phyloP scores from a whole-genome alignment of 164 flowering plant species.

The Dillenia turbinata region DNA sequence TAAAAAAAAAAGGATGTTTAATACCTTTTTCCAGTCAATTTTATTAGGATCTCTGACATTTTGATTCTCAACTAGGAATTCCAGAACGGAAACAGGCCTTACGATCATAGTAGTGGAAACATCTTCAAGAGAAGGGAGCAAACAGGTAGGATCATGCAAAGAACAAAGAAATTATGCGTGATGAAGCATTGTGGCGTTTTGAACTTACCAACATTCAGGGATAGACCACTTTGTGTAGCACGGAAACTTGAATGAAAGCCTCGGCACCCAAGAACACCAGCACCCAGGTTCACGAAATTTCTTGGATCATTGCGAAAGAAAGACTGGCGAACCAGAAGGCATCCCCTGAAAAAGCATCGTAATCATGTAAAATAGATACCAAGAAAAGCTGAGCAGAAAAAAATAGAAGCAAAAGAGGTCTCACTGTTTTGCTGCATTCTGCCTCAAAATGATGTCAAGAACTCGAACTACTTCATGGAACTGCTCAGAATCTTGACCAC shows the following conservation, averaged over 20 bases:
- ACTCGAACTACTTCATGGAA: slow-evolving; percentile 87
- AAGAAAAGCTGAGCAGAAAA: no score
- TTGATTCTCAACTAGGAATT: slow-evolving; percentile 77
- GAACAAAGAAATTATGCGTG: not conserved
- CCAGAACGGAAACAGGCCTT: slow-evolving; percentile 78
- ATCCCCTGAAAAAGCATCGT: slow-evolving; percentile 56
- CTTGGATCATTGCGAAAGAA: slow-evolving; percentile 67
- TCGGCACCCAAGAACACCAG: slow-evolving; percentile 81
- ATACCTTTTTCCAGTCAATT: slow-evolving; percentile 85
- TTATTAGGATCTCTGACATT: slow-evolving; percentile 49
- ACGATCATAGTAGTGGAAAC: slow-evolving; percentile 92
- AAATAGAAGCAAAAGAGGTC: slow-evolving; percentile 8
- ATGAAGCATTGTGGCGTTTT: not conserved
- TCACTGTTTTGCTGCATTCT: slow-evolving; percentile 90
- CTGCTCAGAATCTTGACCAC: slow-evolving; percentile 82
- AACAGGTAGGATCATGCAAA: not conserved
- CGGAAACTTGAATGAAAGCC: slow-evolving; percentile 91
- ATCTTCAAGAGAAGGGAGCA: slow-evolving; percentile 36
- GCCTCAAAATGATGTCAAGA: slow-evolving; percentile 80
- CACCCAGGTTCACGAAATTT: slow-evolving; percentile 70
- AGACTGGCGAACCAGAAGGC: slow-evolving; percentile 88
- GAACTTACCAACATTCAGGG: slow-evolving; percentile 66
- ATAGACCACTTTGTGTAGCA: slow-evolving; percentile 75
- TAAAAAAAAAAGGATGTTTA: not conserved
- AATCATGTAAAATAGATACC: not conserved